A percentile compares a stretch with the other conserved stretches of the same genome.
Evolutionary conservation across 495 filamentous ascomycete genomes (phyloP).

Genomic region (Hyaloscypha variabilis): DNA sequence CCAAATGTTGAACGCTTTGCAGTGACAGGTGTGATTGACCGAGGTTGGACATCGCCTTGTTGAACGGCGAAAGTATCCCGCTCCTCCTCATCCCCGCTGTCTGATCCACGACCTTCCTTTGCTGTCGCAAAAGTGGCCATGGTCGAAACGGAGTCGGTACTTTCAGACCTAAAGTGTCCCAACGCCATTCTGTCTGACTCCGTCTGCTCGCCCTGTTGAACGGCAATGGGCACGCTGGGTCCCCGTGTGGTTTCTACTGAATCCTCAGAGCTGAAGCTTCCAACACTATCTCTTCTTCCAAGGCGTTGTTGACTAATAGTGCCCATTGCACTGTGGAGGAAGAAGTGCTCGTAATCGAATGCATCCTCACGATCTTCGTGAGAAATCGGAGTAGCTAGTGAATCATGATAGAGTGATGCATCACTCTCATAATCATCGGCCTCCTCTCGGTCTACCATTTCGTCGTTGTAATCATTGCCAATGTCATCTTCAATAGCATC

Average conservation of each 20-base stretch:
- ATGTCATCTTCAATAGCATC: background rate
- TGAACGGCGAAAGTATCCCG: slow-evolving; percentile 33
- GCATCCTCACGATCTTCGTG: slow-evolving; percentile 97
- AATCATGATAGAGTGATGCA: slow-evolving; percentile 61
- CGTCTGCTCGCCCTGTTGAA: background rate
- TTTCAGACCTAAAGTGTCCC: slow-evolving; percentile 56
- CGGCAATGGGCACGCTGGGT: slow-evolving; percentile 30
- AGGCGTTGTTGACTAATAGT: slow-evolving; percentile 53
- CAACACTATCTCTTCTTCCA: slow-evolving; percentile 53
- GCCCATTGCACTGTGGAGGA: slow-evolving; percentile 89
- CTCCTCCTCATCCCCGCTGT: slow-evolving; percentile 43
- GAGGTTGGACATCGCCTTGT: slow-evolving; percentile 38
- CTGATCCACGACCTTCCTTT: slow-evolving; percentile 57
- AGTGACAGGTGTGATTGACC: slow-evolving; percentile 40
- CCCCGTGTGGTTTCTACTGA: slow-evolving; percentile 78
- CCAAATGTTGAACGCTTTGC: slow-evolving; percentile 31
- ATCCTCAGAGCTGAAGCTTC: slow-evolving; percentile 62
- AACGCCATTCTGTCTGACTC: slow-evolving; percentile 17
- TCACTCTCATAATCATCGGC: slow-evolving; percentile 33
- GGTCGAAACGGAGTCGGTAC: slow-evolving; percentile 72
- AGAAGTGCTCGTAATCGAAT: slow-evolving; percentile 97
- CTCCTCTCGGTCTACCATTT: slow-evolving; percentile 29
- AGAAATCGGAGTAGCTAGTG: slow-evolving; percentile 50
- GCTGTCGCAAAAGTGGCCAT: slow-evolving; percentile 85
- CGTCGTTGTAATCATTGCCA: slow-evolving; percentile 30